Evolutionary conservation across 1,284 basidiomycete species (phyloP), one percentile per base, ranked within the genome.

Genomic region (Pyrrhoderma lamaoense): DNA sequence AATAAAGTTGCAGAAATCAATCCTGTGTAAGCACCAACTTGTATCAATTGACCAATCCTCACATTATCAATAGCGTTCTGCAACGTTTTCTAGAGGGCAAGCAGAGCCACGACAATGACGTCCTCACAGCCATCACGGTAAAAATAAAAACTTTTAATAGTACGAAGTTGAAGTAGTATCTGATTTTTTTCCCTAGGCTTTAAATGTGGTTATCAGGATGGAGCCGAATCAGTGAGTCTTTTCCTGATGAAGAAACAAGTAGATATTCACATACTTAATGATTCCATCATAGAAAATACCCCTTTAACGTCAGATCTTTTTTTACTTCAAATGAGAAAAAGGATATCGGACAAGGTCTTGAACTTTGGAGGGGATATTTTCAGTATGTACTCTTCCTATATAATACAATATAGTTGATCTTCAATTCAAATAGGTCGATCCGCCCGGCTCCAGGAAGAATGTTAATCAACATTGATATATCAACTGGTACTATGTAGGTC

Each of bases 161-260:
- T 40, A 7, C 31, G 16, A 36, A 16, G 7, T 22, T 14, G 19
- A n/a, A 25, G 11, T 43, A 43, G 14, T 21, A 11, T 23, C 25
- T 42, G 13, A 39, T 21, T 1, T 4, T 42, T 8, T 9, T 42
- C 11, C 23, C 5, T 52, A 86, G 81, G 81, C 85, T 0, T 65
- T 88, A 47, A 89, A 89, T 58, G 82, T 88, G 27, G 80, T 85
- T 13, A 75, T 88, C 34, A 75, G 85, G 13, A 85, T 85, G 82
- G 78, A 82, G 54, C 83, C 84, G 0, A 79, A 75, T 0, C 67
- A 82, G 69, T 65, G 40, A 16, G 62, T 58, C 34, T 42, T 49
- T 21, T 11, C n/a, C 25, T 7, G n/a, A n/a, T n/a, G n/a, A n/a
- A n/a, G n/a, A n/a, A 7, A 8, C n/a, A n/a, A 5, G 18, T 18